Conservation (phyloP, 306 rosid species). For the Cicer yamashitae region DNA sequence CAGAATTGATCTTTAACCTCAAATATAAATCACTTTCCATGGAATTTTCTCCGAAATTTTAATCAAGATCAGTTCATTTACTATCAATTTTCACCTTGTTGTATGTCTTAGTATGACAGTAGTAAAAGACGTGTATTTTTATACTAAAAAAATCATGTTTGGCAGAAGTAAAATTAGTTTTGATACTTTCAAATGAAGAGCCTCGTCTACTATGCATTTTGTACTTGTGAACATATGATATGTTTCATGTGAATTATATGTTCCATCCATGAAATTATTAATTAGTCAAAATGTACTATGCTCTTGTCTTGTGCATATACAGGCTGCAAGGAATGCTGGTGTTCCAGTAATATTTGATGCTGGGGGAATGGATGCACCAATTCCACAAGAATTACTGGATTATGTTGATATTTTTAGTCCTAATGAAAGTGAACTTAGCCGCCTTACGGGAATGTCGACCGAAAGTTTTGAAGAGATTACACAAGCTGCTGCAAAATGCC, state of each 20-base stretch:
- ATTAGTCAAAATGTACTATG: conserved; percentile 20
- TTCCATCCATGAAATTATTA: conserved; percentile 21
- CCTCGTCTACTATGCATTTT: neutral
- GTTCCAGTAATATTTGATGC: conserved; percentile 88
- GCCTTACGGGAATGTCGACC: conserved; percentile 72
- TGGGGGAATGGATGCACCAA: conserved; percentile 78
- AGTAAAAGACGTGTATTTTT: neutral
- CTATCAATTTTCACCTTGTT: neutral
- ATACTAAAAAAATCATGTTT: neutral
- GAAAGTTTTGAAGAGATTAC: conserved; percentile 72
- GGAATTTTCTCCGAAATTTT: neutral
- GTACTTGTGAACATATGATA: conserved; percentile 7
- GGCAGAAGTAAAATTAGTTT: neutral
- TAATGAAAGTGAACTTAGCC: conserved; percentile 85
- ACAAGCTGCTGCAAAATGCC: conserved; percentile 70
- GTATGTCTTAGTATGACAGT: neutral
- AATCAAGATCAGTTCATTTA: neutral
- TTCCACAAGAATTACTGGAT: conserved; percentile 71
- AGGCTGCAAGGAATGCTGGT: conserved; percentile 84
- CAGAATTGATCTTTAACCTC: neutral
- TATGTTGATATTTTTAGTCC: conserved; percentile 84
- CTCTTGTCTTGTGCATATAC: conserved; percentile 39
- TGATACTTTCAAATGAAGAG: neutral
- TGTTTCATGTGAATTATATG: conserved; percentile 1
- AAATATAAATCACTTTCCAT: neutral